Percentiles rank a stretch among this genome's conserved stretches.
These are phyloP conservation scores for Malus hybrid DNA, from an alignment of 331 rosid genomes.

Conservation along the genomic window DNA sequence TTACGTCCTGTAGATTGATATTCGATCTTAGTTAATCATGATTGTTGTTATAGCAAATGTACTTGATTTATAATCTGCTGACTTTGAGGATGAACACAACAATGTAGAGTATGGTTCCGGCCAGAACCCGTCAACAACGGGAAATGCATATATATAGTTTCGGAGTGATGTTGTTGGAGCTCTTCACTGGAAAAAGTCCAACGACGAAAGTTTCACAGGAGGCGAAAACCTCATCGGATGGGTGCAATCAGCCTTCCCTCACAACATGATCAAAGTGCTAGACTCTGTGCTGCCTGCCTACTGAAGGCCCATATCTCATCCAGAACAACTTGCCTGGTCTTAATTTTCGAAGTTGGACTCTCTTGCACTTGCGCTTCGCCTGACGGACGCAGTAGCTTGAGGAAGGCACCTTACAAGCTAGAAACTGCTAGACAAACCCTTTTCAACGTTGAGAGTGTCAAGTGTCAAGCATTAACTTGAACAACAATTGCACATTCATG, in stretches of 20 bases:
- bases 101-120: conserved; percentile 63
- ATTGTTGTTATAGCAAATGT: neutral
- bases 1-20: neutral
- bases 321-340: conserved; percentile 21
- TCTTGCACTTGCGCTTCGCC: conserved; percentile 41
- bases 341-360: conserved; percentile 37
- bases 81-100: neutral
- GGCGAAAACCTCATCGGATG: conserved; percentile 41
- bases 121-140: conserved; percentile 43
- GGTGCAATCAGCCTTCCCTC: conserved; percentile 38
- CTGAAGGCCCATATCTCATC: conserved; percentile 11
- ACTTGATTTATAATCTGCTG: neutral
- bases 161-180: conserved; percentile 50
- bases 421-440: conserved; percentile 30
- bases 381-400: conserved; percentile 41
- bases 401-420: conserved; percentile 31
- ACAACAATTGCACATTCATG: neutral
- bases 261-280: conserved; percentile 23
- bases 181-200: conserved; percentile 53
- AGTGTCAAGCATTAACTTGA: too few relatives aligned
- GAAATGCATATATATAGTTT: conserved; percentile 57
- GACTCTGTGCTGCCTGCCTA: conserved; percentile 30
- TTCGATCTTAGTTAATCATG: too few relatives aligned
- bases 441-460: neutral
- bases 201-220: conserved; percentile 41